Evolutionary conservation across 1,139 yeast genomes (phyloP).

Genomic region (Zygosaccharomyces pseudobailii): DNA sequence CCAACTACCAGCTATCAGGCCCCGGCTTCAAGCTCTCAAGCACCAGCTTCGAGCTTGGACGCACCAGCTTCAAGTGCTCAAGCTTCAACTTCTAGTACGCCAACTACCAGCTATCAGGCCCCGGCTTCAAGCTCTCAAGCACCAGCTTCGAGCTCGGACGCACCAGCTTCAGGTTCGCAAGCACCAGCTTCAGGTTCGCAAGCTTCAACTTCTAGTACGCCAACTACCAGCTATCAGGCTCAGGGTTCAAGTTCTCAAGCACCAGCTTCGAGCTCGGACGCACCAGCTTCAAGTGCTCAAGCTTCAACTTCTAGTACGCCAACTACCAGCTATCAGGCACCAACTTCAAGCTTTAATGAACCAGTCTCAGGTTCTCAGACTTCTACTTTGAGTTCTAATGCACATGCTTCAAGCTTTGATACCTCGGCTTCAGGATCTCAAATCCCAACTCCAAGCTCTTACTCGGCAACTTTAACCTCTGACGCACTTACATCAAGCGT

Average conservation of each 20-base stretch:
- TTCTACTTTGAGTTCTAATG: background rate
- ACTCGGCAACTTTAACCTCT: background rate
- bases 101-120: too few relatives aligned
- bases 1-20: too few relatives aligned
- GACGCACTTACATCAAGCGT: background rate
- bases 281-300: background rate
- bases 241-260: constrained; percentile 1
- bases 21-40: too few relatives aligned
- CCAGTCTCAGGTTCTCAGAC: background rate
- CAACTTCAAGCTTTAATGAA: background rate
- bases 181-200: too few relatives aligned
- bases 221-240: background rate
- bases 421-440: background rate
- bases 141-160: too few relatives aligned
- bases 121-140: background rate
- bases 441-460: background rate
- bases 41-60: too few relatives aligned
- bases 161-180: too few relatives aligned
- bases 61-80: too few relatives aligned
- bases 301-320: background rate
- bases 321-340: background rate
- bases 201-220: background rate
- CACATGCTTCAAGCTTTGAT: background rate
- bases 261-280: background rate
- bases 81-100: background rate